Evolutionary conservation across 2,329 filamentous ascomycete species (phyloP).

Genomic region (Diaporthe citriasiana): DNA sequence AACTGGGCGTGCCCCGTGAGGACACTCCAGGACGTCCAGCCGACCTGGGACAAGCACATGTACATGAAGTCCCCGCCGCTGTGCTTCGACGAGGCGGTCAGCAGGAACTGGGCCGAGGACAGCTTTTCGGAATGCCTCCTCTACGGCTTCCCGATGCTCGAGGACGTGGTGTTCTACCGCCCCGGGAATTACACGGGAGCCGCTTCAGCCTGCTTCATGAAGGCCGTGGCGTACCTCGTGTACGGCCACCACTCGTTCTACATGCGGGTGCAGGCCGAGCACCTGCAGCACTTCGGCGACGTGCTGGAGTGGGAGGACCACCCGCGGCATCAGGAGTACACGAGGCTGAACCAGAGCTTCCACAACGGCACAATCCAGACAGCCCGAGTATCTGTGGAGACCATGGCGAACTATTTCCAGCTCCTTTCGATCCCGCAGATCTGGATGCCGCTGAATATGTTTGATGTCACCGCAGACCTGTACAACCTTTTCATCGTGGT

Average conservation of each 20-base stretch:
- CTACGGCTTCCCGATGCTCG: slow-evolving; percentile 52
- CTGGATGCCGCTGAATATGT: slow-evolving; percentile 49
- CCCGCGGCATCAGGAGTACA: slow-evolving; percentile 48
- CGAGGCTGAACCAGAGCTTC: slow-evolving; percentile 46
- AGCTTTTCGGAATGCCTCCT: slow-evolving; percentile 27
- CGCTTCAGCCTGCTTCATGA: slow-evolving; percentile 52
- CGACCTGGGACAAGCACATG: slow-evolving; percentile 11
- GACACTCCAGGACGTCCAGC: slow-evolving; percentile 2
- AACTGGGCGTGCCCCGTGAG: background rate
- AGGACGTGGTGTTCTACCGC: slow-evolving; percentile 50
- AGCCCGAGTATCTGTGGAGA: background rate
- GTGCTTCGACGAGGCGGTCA: slow-evolving; percentile 39
- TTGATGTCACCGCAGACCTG: slow-evolving; percentile 52
- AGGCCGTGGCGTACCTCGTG: slow-evolving; percentile 48
- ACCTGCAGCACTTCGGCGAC: slow-evolving; percentile 48
- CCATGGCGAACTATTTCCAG: slow-evolving; percentile 50
- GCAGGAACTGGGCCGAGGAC: slow-evolving; percentile 9
- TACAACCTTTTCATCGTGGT: slow-evolving; percentile 52
- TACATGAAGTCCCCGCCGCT: background rate
- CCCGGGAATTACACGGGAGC: slow-evolving; percentile 45
- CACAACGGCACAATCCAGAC: slow-evolving; percentile 28
- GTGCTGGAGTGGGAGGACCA: slow-evolving; percentile 48
- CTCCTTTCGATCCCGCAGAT: slow-evolving; percentile 49
- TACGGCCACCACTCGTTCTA: slow-evolving; percentile 48
- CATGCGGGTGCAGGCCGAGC: slow-evolving; percentile 53